Base-by-base conservation (phyloP, 2,329 filamentous ascomycete species). In the Cyphellophora europaea region DNA sequence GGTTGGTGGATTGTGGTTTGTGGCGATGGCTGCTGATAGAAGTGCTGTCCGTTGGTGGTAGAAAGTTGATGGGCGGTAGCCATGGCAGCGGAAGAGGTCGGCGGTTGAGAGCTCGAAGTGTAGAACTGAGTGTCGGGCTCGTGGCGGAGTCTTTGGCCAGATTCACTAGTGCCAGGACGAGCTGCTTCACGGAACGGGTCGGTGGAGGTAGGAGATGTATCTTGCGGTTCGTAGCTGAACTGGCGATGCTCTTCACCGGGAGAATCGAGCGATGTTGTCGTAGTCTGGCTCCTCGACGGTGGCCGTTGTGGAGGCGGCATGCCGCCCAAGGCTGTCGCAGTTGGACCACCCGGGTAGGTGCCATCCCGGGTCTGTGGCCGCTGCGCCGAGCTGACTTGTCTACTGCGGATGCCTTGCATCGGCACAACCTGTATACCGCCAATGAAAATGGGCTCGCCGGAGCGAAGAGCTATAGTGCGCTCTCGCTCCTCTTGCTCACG, bases 361-460 rank as follows among this genome's bases (percentile, higher is more conserved):
- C 59, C 63, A 42, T 70, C 67, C 28, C 61, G 53, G 3, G 66
- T 64, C 12, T 61, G 58, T 11, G 67, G 64, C 13, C 59, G 56
- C 30, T 63, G 65, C 8, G 38, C 35, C 6, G 18, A 16, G 44
- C 65, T 69, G 14, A 58, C 63, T 37, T 69, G 66, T 28, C 69
- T 71, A 50, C 71, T 74, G 3, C 72, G 68, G 10, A 78, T 68
- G 6, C 79, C 79, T 30, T 79, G 79, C 84, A 93, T 93, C 5
- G 91, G 91, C 12, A 96, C 84, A 10, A 98, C 91, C 53, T 95
- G 88, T 10, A 96, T 86, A 27, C 89, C 89, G 32, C 88, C 87
- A 6, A 98, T 83, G 32, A 93, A 69, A 1, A 87, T 95, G 11
- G 89, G 84, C 41, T 87, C 78, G 5, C 91, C 91, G 43, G 83